Evolutionary conservation across 2,329 filamentous ascomycete genomes (phyloP).

Genomic region (Emergomyces orientalis): DNA sequence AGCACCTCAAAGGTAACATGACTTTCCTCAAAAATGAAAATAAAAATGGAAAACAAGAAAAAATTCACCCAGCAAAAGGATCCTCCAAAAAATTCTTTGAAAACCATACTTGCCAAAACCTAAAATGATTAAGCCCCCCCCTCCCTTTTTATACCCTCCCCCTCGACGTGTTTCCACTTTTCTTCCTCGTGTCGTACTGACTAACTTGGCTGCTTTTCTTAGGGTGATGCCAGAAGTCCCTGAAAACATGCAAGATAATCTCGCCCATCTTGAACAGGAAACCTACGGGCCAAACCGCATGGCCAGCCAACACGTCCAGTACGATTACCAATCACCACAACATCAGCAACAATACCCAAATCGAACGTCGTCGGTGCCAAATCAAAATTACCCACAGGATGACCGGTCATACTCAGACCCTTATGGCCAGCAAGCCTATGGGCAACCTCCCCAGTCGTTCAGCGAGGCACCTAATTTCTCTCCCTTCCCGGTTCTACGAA

Average conservation of each 20-base stretch:
- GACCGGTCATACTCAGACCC: conserved; percentile 13
- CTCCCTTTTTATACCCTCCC: neutral
- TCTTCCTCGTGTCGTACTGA: neutral
- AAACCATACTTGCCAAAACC: neutral
- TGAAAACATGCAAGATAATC: conserved; percentile 90
- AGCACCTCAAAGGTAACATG: conserved; percentile 56
- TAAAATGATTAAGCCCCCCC: too few relatives aligned
- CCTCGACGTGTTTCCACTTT: neutral
- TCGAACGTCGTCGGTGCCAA: conserved; percentile 28
- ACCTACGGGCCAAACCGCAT: conserved; percentile 46
- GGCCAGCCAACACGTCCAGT: conserved; percentile 27
- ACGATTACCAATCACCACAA: conserved; percentile 19
- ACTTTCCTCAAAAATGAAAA: neutral
- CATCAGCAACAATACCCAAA: conserved; percentile 26
- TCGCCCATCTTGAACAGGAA: conserved; percentile 82
- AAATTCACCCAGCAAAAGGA: conserved; percentile 5
- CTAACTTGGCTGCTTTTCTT: conserved; percentile 14
- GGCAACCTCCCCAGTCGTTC: neutral
- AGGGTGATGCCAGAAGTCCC: conserved; percentile 94
- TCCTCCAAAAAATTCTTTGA: neutral
- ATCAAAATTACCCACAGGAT: conserved; percentile 16
- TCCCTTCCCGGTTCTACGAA: conserved; percentile 75
- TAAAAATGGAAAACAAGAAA: neutral
- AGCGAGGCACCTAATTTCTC: conserved; percentile 68
- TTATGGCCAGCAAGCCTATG: conserved; percentile 41